Base-by-base conservation (phyloP, 2,329 filamentous ascomycete genomes). In the Fusarium luffae region DNA sequence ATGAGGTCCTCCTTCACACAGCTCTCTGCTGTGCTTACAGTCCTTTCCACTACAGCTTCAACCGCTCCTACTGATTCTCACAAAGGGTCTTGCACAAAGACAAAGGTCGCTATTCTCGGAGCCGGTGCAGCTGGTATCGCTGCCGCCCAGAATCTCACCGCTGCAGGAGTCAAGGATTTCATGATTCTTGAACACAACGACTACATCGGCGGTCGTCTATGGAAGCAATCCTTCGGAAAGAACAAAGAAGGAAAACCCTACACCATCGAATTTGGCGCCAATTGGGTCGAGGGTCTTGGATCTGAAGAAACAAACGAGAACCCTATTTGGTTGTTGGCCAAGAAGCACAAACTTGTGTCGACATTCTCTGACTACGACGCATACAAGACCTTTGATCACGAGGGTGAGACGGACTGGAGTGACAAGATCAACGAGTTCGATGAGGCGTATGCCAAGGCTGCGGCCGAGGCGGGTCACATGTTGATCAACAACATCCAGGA, bases 211-310 rank as follows among this genome's bases (percentile, higher is more conserved):
- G 90, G 90, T 3, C 85, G 90, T 8, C 84, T 89, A 41, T 79
- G 79, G n/a, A 85, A 90, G 63, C 83, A 83, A 0, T 79, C 81
- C 0, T 91, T 91, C 70, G 89, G 89, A 7, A 78, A 81, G 18
- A 75, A 78, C 5, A 37, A 77, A 0, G 79, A 86, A 37, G 87
- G 87, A 1, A 80, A 83, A 1, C 84, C 86, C 0, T 89, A 88
- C 63, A 83, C 81, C 0, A 81, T 92, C 12, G 90, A 92, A 75
- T 79, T 90, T 1, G 90, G 90, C 4, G 90, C 90, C 9, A 92
- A 92, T 66, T 92, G 90, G 90, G 76, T 84, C 0, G 75, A 79
- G 7, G 71, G 64, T 1, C 56, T 68, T 10, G 60, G 59, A n/a
- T 66, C 68, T 32, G 13, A 52, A 4, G 62, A 76, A 0, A 75